Conservation (phyloP, 768 basidiomycete species). For the Russula dissimulans region DNA sequence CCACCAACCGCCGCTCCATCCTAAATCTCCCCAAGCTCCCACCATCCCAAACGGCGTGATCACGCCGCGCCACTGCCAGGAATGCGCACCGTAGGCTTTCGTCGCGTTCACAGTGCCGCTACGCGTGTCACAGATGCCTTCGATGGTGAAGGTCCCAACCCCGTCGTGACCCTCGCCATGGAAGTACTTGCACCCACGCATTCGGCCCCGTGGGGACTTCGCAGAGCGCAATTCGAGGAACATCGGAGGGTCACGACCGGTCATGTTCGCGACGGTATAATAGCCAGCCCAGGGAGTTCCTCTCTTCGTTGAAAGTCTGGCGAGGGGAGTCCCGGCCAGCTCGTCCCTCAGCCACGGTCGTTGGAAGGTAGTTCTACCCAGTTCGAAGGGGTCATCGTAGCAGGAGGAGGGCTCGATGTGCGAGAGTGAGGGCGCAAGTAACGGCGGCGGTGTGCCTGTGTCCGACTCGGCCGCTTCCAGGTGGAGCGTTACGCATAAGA, state of each 20-base stretch:
- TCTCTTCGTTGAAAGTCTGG: background rate
- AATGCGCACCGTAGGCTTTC: background rate
- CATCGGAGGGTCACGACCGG: background rate
- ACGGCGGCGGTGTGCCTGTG: background rate
- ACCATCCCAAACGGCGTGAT: slow-evolving; percentile 11
- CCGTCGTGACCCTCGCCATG: background rate
- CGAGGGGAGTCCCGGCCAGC: slow-evolving; percentile 2
- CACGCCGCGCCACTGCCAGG: background rate
- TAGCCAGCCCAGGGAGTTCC: background rate
- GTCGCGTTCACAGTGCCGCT: background rate
- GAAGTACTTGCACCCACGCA: background rate
- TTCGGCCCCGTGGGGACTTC: background rate
- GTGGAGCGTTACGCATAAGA: background rate
- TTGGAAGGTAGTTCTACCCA: background rate
- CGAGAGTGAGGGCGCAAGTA: background rate
- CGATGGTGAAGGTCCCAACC: background rate
- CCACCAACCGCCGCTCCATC: background rate
- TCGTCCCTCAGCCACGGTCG: slow-evolving; percentile 4
- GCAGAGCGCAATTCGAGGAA: background rate
- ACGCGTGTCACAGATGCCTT: background rate
- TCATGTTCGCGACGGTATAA: background rate
- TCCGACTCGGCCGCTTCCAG: background rate
- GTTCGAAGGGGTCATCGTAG: background rate
- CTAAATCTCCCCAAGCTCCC: background rate
- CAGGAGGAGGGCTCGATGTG: background rate